Evolutionary conservation across 805 yeast species (phyloP), one percentile per base, ranked within the genome.

Genomic region (Yamadazyma tumulicola): DNA sequence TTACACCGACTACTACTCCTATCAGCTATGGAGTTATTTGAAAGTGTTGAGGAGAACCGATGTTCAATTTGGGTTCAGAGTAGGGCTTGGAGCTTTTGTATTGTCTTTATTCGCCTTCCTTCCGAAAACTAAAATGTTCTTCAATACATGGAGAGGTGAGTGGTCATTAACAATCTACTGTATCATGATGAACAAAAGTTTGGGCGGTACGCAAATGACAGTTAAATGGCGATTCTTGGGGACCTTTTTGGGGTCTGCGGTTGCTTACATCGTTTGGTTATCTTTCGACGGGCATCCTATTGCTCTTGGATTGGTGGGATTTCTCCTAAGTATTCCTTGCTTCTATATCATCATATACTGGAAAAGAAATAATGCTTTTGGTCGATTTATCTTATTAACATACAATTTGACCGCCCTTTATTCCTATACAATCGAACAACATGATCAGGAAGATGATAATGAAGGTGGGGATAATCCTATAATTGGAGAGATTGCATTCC

Each of bases 91-190:
- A 1, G 83, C 91, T 0, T 67, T 81, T 35, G 60, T 73, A 4
- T 59, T 85, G 19, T 78, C 88, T 0, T 45, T 74, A 0, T 77
- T 86, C 36, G 94, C 94, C 2, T 85, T 77, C 47, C 49, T 75
- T 18, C 79, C 80, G 2, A 50, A 53, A 9, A 75, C 87, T 0
- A 65, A 79, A 32, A 63, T 65, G 4, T 42, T 52, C 1, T 86
- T 85, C 47, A 69, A 61, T 30, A 69, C 65, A 26, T 84, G 86
- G 87, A 61, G 89, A 43, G 81, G 83, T 11, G 95, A 85, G 53
- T 85, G 95, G 95, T 79, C 87, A 0, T 58, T 85, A 24, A 84
- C 83, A n/a, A 79, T 88, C 0, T 85, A 77, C 46, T 79, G 85
- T 47, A 81, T 85, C 36, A 83, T 85, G 64, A 85, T 85, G 91